These are phyloP conservation scores for Albizia julibrissin DNA, from an alignment of 306 rosid species.

Conservation along the genomic window DNA sequence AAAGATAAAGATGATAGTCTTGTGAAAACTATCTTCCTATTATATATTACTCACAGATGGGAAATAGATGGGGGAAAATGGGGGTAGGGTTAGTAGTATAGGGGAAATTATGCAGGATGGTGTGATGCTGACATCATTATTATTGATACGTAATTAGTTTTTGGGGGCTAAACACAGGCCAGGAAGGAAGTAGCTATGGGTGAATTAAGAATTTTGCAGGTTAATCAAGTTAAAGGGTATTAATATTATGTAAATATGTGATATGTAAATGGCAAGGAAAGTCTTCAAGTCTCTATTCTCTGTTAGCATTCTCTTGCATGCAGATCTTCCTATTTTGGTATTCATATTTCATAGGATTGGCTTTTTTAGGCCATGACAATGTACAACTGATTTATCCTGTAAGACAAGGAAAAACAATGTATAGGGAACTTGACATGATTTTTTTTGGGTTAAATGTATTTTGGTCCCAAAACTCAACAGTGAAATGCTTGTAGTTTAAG, in stretches of 20 bases:
- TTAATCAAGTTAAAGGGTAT: conserved; percentile 43
- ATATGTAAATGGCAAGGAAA: conserved; percentile 64
- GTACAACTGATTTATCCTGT: not conserved
- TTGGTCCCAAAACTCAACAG: not conserved
- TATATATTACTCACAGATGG: too few relatives aligned
- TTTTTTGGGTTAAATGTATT: not conserved
- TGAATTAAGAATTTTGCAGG: conserved; percentile 69
- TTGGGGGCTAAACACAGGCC: conserved; percentile 16
- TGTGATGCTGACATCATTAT: conserved; percentile 22
- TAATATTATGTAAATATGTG: conserved; percentile 77
- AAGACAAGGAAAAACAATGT: not conserved
- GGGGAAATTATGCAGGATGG: conserved; percentile 27
- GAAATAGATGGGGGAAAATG: not conserved
- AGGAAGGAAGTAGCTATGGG: conserved; percentile 33
- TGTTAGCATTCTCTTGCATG: not conserved
- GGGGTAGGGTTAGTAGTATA: not conserved
- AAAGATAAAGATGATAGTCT: too few relatives aligned
- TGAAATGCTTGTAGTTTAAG: not conserved
- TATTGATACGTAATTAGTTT: conserved; percentile 12
- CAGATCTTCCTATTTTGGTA: not conserved
- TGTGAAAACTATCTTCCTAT: too few relatives aligned
- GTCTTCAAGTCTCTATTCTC: conserved; percentile 34
- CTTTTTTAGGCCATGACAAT: conserved; percentile 13
- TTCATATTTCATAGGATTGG: conserved; percentile 17
- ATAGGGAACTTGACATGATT: not conserved